Evolutionary conservation across 148 eudicot genomes (phyloP), one percentile per base, ranked within the genome.

Genomic region (Spergularia marina): DNA sequence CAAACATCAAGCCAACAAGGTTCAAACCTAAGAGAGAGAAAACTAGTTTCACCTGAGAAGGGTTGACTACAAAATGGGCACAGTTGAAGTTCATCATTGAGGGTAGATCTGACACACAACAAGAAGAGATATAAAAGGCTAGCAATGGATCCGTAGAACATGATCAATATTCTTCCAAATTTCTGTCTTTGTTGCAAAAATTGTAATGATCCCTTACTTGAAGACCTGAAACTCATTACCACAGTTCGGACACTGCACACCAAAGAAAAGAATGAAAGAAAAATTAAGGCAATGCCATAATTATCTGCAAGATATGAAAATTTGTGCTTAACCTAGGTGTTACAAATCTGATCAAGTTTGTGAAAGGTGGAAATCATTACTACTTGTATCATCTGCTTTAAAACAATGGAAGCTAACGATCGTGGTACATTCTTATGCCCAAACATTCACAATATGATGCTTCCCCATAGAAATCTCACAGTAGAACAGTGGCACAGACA

Each of bases 41-140:
- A 3, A 0, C 11, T 25, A 54, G 21, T 68, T 57, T 73, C 79
- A 94, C 98, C 98, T 80, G 98, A 86, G 80, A 94, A 94, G 77
- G 98, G 97, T 75, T 91, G 96, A 83, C 76, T 79, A 79, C 98
- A 94, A 71, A 78, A 94, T 47, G 98, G 98, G 79, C 98, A 94
- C 57, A 87, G 78, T 75, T 89, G 93, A 73, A 84, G 51, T 25
- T 91, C 97, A 61, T 91, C 91, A 60, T 80, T 88, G 69, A 94
- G 73, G 64, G 84, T 64, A 67, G 97, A 94, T 82, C 98, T 94
- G 90, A 55, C 56, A 77, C 53, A 74, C 70, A 78, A 72, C 51
- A 80, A 53, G 14, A 15, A 55, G 70, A 53, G 0, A 61, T 47
- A 52, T 76, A 21, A 71, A 20, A 76, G 21, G 65, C 57, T 21